Base-by-base conservation (phyloP, 2,329 filamentous ascomycete species). In the Botryosphaeria dothidea region DNA sequence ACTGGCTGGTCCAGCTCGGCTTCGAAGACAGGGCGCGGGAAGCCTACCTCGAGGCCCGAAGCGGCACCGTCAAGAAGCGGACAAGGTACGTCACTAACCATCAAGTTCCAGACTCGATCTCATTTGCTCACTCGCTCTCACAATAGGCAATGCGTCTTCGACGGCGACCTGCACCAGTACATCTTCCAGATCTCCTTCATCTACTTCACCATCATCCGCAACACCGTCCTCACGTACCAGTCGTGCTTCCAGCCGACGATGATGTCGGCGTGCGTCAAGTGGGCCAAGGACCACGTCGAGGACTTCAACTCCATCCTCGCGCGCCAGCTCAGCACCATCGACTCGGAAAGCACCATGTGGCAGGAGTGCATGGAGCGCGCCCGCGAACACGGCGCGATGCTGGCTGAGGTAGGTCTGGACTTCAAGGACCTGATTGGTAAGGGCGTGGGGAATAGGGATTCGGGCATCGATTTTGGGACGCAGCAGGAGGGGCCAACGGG, bases 241-340 rank as follows among this genome's bases (percentile, higher is more conserved):
- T 82, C 83, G 62, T 79, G 77, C 67, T 98, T 98, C 75, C 90
- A 93, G 11, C 85, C 92, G 27, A 84, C 88, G 15, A 92, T 95
- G 82, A 96, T 95, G 85, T 96, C 92, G 72, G 93, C 93, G 0
- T 96, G 93, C 71, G 94, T 99, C 71, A 96, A 94, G 74, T 99
- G 95, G 95, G 93, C 93, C n/a, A 98, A 97, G 78, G 90, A 95
- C 71, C 89, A 96, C 74, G 88, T 98, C 1, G 93, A 97, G 71
- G 88, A 88, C 1, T 98, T 98, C 82, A 98, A 97, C 72, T 84
- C 84, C 51, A 88, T 95, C 58, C 82, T 99, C 41, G 87, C 85
- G 38, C 84, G 94, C 66, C 95, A 98, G 79, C 82, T 99, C 67
- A 96, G 92, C 78, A 93, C 91, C 74, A 91, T 95, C 2, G 90